Evolutionary conservation across 352 stramenopile species (phyloP).

Genomic region (Aphanomyces astaci): DNA sequence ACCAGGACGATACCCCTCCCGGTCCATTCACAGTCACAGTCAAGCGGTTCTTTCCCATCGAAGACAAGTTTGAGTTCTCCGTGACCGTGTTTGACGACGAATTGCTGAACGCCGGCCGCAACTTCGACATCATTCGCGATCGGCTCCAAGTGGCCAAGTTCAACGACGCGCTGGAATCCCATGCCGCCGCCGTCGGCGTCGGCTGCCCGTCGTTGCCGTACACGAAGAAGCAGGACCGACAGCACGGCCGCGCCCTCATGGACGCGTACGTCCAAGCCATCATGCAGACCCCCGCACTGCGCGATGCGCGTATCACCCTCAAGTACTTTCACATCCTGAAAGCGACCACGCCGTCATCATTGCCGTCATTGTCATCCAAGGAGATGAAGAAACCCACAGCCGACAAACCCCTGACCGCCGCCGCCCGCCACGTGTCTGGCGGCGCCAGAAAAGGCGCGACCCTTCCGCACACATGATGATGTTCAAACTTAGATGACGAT

Average conservation of each 20-base stretch:
- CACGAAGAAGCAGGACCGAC: constrained; percentile 19
- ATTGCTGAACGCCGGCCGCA: background rate
- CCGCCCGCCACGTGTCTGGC: no score
- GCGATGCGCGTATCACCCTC: constrained; percentile 5
- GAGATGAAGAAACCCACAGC: background rate
- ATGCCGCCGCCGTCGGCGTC: background rate
- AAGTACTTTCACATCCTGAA: constrained; percentile 20
- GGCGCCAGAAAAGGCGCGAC: no score
- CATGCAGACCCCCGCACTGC: background rate
- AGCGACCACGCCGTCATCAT: background rate
- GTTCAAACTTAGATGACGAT: no score
- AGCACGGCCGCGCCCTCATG: constrained; percentile 6
- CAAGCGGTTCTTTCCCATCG: constrained; percentile 18
- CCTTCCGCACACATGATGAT: no score
- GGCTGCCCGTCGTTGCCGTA: background rate
- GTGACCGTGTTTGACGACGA: constrained; percentile 1
- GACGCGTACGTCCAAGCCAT: constrained; percentile 2
- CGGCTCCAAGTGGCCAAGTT: background rate
- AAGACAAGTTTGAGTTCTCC: constrained; percentile 23
- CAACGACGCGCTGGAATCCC: background rate
- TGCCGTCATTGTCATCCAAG: background rate
- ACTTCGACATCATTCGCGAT: constrained; percentile 11
- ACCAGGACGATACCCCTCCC: background rate
- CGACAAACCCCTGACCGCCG: background rate
- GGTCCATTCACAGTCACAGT: background rate